Evolutionary conservation across 1,139 yeast species (phyloP).

Genomic region (Blastobotrys petasosporus): DNA sequence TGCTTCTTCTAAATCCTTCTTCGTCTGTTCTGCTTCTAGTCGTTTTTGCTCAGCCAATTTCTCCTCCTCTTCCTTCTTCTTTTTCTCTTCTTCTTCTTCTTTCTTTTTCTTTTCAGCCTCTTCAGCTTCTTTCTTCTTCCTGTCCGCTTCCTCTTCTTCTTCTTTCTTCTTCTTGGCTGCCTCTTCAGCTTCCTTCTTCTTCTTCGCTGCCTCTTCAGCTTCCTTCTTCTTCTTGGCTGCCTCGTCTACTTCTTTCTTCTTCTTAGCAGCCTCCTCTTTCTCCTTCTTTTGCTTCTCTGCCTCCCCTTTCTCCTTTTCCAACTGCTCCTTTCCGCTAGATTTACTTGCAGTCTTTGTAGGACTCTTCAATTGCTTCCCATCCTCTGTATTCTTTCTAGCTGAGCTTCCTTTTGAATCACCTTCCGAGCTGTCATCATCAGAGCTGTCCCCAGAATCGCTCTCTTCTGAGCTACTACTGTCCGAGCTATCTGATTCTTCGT

Average conservation of each 20-base stretch:
- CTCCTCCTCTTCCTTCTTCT: constrained; percentile 15
- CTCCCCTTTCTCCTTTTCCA: constrained; percentile 1
- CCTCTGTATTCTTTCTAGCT: too few relatives aligned
- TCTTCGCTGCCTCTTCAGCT: constrained; percentile 1
- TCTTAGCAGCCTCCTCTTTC: constrained; percentile 8
- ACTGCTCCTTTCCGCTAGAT: not conserved
- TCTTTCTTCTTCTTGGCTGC: not conserved
- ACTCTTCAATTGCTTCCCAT: too few relatives aligned
- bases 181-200: constrained; percentile 2
- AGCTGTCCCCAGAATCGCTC: too few relatives aligned
- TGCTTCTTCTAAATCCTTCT: constrained; percentile 12
- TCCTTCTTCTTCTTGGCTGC: constrained; percentile 1
- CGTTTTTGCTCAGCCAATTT: constrained; percentile 14
- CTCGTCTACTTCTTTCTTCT: not conserved
- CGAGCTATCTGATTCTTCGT: too few relatives aligned
- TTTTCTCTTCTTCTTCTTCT: constrained; percentile 3
- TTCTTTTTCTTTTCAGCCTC: constrained; percentile 1
- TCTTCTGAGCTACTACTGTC: too few relatives aligned
- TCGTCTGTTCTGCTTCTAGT: constrained; percentile 17
- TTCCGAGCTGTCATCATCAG: too few relatives aligned
- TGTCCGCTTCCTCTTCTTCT: not conserved
- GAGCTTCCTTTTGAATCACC: too few relatives aligned
- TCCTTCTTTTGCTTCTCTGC: constrained; percentile 6
- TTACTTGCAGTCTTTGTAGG: too few relatives aligned
- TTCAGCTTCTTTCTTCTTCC: not conserved